Percentiles rank a stretch among this genome's conserved stretches.
These are phyloP conservation scores for Stephania yunnanensis DNA, from an alignment of 164 flowering plant species.

Conservation along the genomic window DNA sequence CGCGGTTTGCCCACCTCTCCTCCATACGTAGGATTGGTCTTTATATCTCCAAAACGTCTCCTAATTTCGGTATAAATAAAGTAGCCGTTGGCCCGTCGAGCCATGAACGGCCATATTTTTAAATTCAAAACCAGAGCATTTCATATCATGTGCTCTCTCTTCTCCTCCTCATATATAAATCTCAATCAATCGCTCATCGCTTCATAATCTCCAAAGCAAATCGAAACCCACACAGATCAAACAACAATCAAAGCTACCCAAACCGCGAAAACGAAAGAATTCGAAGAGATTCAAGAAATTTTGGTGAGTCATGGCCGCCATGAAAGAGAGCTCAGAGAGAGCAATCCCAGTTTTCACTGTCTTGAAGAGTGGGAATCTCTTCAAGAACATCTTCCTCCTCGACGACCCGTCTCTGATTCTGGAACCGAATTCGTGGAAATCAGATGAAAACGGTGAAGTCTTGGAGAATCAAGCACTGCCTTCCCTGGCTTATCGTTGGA, in stretches of 20 bases:
- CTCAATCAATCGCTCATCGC: background rate
- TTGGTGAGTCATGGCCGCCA: slow-evolving; percentile 17
- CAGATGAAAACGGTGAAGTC: background rate
- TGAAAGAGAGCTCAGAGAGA: slow-evolving; percentile 8
- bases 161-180: no score
- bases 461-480: background rate
- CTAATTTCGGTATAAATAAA: no score
- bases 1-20: no score
- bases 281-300: background rate
- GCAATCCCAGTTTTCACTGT: slow-evolving; percentile 77
- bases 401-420: slow-evolving; percentile 26
- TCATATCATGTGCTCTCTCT: no score
- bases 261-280: no score
- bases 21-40: no score
- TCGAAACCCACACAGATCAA: background rate
- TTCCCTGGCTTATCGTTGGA: no score
- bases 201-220: background rate
- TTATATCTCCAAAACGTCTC: no score
- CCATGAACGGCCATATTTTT: no score
- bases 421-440: slow-evolving; percentile 4
- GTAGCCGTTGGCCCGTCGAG: no score
- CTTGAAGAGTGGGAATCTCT: slow-evolving; percentile 57
- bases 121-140: no score
- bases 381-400: slow-evolving; percentile 82
- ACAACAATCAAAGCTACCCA: no score